phyloP scores from a whole-genome alignment of 768 basidiomycete genomes.

The Trametopsis cervina region DNA sequence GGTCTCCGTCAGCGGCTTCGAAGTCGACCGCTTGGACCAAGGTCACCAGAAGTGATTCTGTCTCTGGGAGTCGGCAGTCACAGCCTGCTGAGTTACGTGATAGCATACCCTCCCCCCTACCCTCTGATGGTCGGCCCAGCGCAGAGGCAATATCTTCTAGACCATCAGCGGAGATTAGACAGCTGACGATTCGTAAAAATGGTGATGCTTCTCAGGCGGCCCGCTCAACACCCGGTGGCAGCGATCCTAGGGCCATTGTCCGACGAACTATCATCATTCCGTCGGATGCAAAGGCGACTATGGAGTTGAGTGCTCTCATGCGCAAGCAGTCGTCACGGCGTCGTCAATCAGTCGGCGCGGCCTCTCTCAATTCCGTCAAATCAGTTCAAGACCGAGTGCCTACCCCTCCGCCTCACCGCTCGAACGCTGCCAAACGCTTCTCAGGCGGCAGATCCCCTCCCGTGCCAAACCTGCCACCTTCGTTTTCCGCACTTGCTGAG shows the following conservation, averaged over 20 bases:
- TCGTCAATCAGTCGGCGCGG: conserved; percentile 55
- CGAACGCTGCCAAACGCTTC: conserved; percentile 48
- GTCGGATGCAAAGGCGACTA: conserved; percentile 53
- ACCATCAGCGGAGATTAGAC: conserved; percentile 18
- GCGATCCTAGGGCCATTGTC: conserved; percentile 42
- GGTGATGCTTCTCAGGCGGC: conserved; percentile 7
- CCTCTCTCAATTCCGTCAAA: conserved; percentile 51
- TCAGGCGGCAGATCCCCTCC: conserved; percentile 64
- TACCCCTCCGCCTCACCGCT: conserved; percentile 76
- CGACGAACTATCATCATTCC: conserved; percentile 78
- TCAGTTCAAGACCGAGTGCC: conserved; percentile 79
- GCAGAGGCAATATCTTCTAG: conserved; percentile 29
- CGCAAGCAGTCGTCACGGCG: conserved; percentile 50
- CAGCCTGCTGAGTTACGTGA: conserved; percentile 13
- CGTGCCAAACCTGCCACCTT: conserved; percentile 54
- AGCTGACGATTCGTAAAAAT: conserved; percentile 13
- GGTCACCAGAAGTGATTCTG: conserved; percentile 38
- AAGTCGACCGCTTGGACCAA: conserved; percentile 41
- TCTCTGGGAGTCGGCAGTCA: conserved; percentile 23
- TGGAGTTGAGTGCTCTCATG: conserved; percentile 47
- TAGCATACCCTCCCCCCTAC: conserved; percentile 13
- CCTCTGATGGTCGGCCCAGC: conserved; percentile 20
- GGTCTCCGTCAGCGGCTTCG: conserved; percentile 63
- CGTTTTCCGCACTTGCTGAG: conserved; percentile 37
- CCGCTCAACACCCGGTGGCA: conserved; percentile 8